These are phyloP conservation scores for Gymnopilus dilepis DNA, from an alignment of 768 basidiomycete genomes.

Conservation along the genomic window DNA sequence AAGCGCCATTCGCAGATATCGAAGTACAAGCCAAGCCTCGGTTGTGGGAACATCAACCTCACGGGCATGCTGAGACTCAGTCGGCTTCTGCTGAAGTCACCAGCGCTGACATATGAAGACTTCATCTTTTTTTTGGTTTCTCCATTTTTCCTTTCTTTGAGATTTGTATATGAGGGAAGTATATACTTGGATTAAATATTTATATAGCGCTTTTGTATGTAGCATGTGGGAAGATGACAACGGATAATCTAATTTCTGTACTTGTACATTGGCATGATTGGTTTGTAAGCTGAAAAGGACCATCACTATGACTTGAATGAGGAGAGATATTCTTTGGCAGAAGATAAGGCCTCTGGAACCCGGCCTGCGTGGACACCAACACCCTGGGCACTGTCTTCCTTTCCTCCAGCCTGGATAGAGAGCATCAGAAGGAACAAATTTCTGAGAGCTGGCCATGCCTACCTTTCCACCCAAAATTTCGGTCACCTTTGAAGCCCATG, in stretches of 20 bases:
- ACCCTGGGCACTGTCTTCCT: conserved; percentile 91
- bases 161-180: background rate
- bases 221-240: background rate
- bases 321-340: conserved; percentile 27
- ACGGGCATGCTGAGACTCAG: conserved; percentile 2
- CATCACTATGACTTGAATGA: background rate
- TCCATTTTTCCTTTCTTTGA: background rate
- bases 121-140: background rate
- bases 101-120: background rate
- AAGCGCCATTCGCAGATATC: conserved; percentile 82
- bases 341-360: conserved; percentile 27
- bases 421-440: conserved; percentile 2
- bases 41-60: conserved; percentile 71
- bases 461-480: conserved; percentile 93
- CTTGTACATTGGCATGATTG: background rate
- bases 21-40: conserved; percentile 80
- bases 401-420: conserved; percentile 83
- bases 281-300: background rate
- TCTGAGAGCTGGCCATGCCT: conserved; percentile 8
- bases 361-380: conserved; percentile 56
- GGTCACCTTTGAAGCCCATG: conserved; percentile 83
- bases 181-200: background rate
- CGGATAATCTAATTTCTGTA: background rate
- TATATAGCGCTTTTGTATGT: background rate
- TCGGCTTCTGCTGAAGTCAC: background rate